These are phyloP conservation scores for Clarireedia homoeocarpa DNA, from an alignment of 2,329 filamentous ascomycete genomes.

Conservation along the genomic window DNA sequence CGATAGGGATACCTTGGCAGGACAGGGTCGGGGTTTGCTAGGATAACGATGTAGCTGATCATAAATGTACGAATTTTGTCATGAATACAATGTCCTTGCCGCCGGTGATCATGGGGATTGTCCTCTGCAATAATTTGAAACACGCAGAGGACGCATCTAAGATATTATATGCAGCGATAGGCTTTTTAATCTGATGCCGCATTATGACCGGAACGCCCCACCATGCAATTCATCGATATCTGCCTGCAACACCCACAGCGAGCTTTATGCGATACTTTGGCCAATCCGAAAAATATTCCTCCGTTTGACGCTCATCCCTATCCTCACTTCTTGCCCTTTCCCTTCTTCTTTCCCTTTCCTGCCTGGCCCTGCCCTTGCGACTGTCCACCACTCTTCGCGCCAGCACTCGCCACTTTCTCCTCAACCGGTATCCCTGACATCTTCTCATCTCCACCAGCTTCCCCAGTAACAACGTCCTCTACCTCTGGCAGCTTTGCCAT, in stretches of 20 bases:
- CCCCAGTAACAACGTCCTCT: conserved; percentile 30
- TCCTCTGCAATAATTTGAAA: not conserved
- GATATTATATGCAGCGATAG: not conserved
- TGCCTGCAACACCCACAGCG: not conserved
- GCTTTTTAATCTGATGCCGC: not conserved
- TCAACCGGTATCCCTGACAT: conserved; percentile 46
- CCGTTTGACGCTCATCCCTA: not conserved
- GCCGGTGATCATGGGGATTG: too few species aligned
- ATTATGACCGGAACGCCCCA: not conserved
- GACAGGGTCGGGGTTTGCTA: not conserved
- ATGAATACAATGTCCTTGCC: not conserved
- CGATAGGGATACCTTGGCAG: conserved; percentile 8
- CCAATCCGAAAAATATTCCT: not conserved
- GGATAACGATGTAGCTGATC: conserved; percentile 9
- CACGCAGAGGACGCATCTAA: not conserved
- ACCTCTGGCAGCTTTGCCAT: conserved; percentile 49
- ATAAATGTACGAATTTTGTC: conserved; percentile 11
- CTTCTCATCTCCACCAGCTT: conserved; percentile 35
- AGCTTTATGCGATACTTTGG: not conserved
- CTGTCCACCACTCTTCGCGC: conserved; percentile 21
- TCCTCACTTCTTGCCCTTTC: conserved; percentile 54
- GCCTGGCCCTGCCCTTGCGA: conserved; percentile 28
- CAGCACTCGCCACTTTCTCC: conserved; percentile 47
- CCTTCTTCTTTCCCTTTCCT: conserved; percentile 47
- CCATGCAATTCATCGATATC: conserved; percentile 4